A percentile compares a stretch with the other conserved stretches of the same genome.
phyloP scores from a whole-genome alignment of 441 rosid genomes.

The Corymbia citriodora region DNA sequence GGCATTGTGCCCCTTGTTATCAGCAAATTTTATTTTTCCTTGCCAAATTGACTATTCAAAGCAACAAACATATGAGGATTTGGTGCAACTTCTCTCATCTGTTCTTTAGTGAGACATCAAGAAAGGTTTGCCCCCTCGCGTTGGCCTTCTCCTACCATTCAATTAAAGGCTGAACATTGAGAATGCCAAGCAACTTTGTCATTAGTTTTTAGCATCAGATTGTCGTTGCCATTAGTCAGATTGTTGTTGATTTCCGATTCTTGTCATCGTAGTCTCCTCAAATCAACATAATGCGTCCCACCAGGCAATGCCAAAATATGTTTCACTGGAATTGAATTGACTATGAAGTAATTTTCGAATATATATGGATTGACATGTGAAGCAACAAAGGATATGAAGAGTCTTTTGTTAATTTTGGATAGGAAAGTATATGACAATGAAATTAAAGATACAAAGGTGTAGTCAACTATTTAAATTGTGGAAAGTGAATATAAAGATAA shows the following conservation, averaged over 20 bases:
- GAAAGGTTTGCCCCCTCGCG: background rate
- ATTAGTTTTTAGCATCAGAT: background rate
- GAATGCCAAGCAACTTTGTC: background rate
- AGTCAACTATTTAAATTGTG: too few relatives aligned
- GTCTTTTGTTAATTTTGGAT: background rate
- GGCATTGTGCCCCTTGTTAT: background rate
- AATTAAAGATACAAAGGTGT: background rate
- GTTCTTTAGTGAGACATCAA: rapidly evolving
- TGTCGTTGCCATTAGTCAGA: rapidly evolving
- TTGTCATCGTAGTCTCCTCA: background rate
- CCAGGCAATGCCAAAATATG: rapidly evolving
- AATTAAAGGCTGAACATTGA: background rate
- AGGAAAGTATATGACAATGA: background rate
- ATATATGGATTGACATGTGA: background rate
- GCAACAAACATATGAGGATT: background rate
- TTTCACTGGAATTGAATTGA: background rate
- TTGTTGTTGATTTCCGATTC: background rate
- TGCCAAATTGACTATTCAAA: background rate
- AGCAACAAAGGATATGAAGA: background rate
- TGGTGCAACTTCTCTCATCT: background rate
- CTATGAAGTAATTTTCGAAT: background rate
- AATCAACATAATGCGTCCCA: background rate
- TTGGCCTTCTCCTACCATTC: background rate
- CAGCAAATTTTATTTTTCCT: background rate
- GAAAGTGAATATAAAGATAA: background rate